Evolutionary conservation across 1,284 basidiomycete genomes (phyloP).

Genomic region (Singerocomus rubriflavus): DNA sequence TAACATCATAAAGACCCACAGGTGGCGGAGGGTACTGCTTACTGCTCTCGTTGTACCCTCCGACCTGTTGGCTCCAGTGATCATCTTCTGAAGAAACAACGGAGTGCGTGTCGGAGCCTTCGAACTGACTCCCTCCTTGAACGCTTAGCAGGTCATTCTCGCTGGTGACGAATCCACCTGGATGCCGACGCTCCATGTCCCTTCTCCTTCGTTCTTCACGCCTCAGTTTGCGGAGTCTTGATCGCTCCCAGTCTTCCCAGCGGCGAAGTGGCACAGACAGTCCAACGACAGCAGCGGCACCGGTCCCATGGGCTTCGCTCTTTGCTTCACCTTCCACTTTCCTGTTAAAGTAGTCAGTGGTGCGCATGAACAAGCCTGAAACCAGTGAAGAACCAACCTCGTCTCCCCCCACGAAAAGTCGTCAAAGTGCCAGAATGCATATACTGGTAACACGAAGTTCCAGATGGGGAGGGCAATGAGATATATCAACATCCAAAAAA

Average conservation of each 20-base stretch:
- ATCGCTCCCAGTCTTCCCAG: conserved; percentile 99
- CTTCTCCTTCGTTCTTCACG: conserved; percentile 84
- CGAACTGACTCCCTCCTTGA: conserved; percentile 61
- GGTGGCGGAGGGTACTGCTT: conserved; percentile 80
- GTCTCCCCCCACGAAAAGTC: conserved; percentile 99
- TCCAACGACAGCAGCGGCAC: conserved; percentile 55
- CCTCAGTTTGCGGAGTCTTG: conserved; percentile 86
- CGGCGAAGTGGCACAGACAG: conserved; percentile 81
- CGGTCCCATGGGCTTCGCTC: conserved; percentile 72
- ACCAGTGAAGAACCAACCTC: conserved; percentile 51
- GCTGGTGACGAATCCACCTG: conserved; percentile 61
- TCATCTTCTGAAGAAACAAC: conserved; percentile 89
- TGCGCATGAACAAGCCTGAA: background rate
- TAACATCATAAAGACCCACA: conserved; percentile 55
- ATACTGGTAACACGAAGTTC: conserved; percentile 93
- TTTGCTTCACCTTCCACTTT: conserved; percentile 92
- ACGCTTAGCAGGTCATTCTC: conserved; percentile 60
- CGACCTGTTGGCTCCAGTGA: conserved; percentile 85
- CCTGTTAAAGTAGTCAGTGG: conserved; percentile 42
- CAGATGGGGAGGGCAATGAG: conserved; percentile 89
- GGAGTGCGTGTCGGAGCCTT: conserved; percentile 74
- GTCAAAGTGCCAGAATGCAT: conserved; percentile 99
- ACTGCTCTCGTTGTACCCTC: conserved; percentile 85
- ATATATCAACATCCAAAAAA: conserved; percentile 98
- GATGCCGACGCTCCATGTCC: conserved; percentile 76